Base-by-base conservation (phyloP, 495 filamentous ascomycete species). In the Monascus purpureus region DNA sequence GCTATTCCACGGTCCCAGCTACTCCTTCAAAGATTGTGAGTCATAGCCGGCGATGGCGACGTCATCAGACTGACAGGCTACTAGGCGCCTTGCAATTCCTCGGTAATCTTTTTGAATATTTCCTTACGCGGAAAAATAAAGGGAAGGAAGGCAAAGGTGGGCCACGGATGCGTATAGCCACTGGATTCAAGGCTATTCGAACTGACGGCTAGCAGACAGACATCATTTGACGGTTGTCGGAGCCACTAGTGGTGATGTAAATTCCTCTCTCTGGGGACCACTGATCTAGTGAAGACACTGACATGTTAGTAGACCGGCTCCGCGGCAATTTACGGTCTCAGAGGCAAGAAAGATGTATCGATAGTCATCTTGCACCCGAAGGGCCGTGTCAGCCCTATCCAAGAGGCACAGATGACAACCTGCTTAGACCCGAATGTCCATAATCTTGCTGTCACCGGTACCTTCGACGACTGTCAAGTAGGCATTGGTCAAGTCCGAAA, bases 1-100 rank as follows among this genome's bases (percentile, higher is more conserved):
- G 56, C 75, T 97, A 8, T 97, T 95, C 69, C 88, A 96, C 50
- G 90, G 90, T n/a, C 87, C 85, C 1, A 95, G 73, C n/a, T 93
- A 77, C 43, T 73, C 88, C 5, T 95, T 94, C 67, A 95, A 95
- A 57, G 87, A 46, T 43, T n/a, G n/a, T n/a, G n/a, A n/a, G n/a
- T n/a, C n/a, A n/a, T n/a, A n/a, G n/a, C n/a, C n/a, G n/a, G n/a
- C n/a, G n/a, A n/a, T n/a, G n/a, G n/a, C n/a, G n/a, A n/a, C n/a
- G n/a, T n/a, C n/a, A n/a, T n/a, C n/a, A n/a, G n/a, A n/a, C n/a
- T n/a, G n/a, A n/a, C n/a, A n/a, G n/a, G n/a, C n/a, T n/a, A n/a
- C n/a, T n/a, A n/a, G 80, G 80, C 11, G 87, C 88, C 4, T 55
- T 95, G 15, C 85, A 93, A 45, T 84, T 93, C 42, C 61, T 97